Percentiles rank a stretch among this genome's conserved stretches.
phyloP scores from a whole-genome alignment of 345 rosid species.

The rapeseed (Brassica napus) region DNA sequence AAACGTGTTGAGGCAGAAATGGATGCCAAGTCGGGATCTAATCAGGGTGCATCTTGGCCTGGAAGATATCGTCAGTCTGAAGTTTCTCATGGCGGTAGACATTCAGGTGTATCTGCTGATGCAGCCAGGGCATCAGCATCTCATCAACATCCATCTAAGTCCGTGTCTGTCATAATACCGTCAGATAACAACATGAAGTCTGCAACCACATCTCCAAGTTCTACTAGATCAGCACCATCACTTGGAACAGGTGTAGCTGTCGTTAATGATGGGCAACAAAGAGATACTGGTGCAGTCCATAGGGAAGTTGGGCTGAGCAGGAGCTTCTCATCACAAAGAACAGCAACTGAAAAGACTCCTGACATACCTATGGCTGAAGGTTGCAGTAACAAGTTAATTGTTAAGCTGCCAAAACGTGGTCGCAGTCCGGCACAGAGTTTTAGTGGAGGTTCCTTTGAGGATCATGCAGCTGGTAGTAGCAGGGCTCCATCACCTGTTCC shows the following conservation, averaged over 20 bases:
- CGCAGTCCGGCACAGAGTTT: constrained; percentile 75
- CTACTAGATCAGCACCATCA: constrained; percentile 52
- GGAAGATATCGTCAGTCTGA: constrained; percentile 67
- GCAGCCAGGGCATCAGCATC: constrained; percentile 57
- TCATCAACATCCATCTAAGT: constrained; percentile 63
- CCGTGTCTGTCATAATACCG: constrained; percentile 53
- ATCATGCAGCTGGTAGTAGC: constrained; percentile 54
- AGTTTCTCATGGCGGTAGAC: constrained; percentile 62
- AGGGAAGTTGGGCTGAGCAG: constrained; percentile 58
- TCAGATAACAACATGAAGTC: constrained; percentile 56
- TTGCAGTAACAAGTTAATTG: constrained; percentile 62
- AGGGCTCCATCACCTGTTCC: constrained; percentile 63
- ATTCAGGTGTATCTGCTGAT: constrained; percentile 59
- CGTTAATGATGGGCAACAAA: constrained; percentile 57
- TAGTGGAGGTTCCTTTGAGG: constrained; percentile 81
- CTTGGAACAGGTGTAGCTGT: constrained; percentile 45
- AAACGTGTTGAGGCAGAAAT: constrained; percentile 95
- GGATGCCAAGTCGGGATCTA: constrained; percentile 82
- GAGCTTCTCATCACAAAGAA: constrained; percentile 51
- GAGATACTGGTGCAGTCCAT: constrained; percentile 46
- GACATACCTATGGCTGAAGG: constrained; percentile 59
- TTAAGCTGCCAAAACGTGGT: constrained; percentile 71
- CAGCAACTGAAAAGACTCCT: constrained; percentile 51
- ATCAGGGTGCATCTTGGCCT: constrained; percentile 66
- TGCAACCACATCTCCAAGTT: constrained; percentile 53